phyloP scores from a whole-genome alignment of 2,329 filamentous ascomycete genomes.

The Sordariomycetes sp. region DNA sequence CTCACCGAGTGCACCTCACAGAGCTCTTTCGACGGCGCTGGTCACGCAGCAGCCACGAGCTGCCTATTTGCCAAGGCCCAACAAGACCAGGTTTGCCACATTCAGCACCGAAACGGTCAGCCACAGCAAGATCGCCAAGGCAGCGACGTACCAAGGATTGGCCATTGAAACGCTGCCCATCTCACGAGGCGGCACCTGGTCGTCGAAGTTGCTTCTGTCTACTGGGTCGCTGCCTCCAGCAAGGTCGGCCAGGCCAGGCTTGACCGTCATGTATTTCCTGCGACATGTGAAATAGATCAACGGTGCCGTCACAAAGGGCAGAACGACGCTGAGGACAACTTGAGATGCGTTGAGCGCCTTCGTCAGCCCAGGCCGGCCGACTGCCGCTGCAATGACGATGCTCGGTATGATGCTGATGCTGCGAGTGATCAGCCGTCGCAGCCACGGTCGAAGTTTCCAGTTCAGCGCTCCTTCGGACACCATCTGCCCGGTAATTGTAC shows the following conservation, averaged over 20 bases:
- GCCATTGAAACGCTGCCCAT: no score
- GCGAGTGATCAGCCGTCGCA: conserved; percentile 68
- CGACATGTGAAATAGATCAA: conserved; percentile 79
- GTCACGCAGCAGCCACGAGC: no score
- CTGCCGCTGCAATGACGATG: conserved; percentile 74
- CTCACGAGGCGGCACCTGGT: no score
- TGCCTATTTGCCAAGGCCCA: conserved; percentile 32
- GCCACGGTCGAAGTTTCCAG: no score
- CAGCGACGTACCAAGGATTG: no score
- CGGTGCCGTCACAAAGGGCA: conserved; percentile 77
- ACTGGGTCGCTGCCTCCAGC: no score
- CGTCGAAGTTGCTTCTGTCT: no score
- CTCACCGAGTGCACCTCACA: no score
- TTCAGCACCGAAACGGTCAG: conserved; percentile 69
- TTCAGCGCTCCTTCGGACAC: no score
- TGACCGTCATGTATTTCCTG: conserved; percentile 70
- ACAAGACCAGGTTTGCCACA: conserved; percentile 62
- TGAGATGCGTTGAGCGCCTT: conserved; percentile 68
- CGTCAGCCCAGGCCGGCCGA: conserved; percentile 62
- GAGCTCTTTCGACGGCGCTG: no score
- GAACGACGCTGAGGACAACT: no score
- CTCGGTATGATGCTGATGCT: conserved; percentile 73
- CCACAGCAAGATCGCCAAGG: conserved; percentile 58
- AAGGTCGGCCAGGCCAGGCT: conserved; percentile 43
- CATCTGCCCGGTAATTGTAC: conserved; percentile 86